These are phyloP conservation scores for Boletus rubroflammeus DNA, from an alignment of 768 basidiomycete genomes.

Conservation along the genomic window DNA sequence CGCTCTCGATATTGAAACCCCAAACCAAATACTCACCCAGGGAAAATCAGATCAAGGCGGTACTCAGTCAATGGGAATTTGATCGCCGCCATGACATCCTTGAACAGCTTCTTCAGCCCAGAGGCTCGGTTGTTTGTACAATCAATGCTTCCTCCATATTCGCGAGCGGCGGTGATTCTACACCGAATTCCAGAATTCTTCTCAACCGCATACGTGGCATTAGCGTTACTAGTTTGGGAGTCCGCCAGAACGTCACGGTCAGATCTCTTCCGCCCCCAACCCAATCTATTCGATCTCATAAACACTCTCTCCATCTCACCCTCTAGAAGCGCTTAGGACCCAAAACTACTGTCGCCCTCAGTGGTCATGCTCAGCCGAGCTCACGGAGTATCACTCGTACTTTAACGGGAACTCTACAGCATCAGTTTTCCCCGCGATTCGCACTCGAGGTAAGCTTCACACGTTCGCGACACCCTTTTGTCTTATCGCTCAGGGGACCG, in stretches of 20 bases:
- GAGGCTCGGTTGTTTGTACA: slow-evolving; percentile 42
- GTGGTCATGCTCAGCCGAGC: slow-evolving; percentile 34
- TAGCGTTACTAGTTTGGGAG: slow-evolving; percentile 31
- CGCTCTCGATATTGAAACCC: slow-evolving; percentile 19
- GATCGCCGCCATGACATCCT: slow-evolving; percentile 35
- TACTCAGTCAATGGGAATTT: slow-evolving; percentile 40
- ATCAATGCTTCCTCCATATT: slow-evolving; percentile 52
- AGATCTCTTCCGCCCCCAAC: slow-evolving; percentile 13
- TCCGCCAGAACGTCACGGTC: slow-evolving; percentile 47
- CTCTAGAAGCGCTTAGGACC: slow-evolving; percentile 47
- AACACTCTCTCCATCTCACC: slow-evolving; percentile 13
- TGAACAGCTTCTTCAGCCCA: slow-evolving; percentile 41
- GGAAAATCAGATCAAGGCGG: slow-evolving; percentile 44
- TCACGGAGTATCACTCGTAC: slow-evolving; percentile 33
- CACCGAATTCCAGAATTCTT: slow-evolving; percentile 25
- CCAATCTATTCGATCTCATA: slow-evolving; percentile 22
- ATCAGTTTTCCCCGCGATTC: slow-evolving; percentile 71
- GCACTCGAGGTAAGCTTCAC: slow-evolving; percentile 39
- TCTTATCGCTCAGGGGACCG: slow-evolving; percentile 7
- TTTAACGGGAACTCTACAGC: slow-evolving; percentile 66
- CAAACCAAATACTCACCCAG: slow-evolving; percentile 19
- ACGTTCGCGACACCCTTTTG: slow-evolving; percentile 15
- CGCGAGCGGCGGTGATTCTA: slow-evolving; percentile 31
- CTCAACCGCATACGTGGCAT: slow-evolving; percentile 37
- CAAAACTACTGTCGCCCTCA: slow-evolving; percentile 42